Evolutionary conservation across 768 basidiomycete species (phyloP), one percentile per base, ranked within the genome.

Genomic region (Asterophora parasitica): DNA sequence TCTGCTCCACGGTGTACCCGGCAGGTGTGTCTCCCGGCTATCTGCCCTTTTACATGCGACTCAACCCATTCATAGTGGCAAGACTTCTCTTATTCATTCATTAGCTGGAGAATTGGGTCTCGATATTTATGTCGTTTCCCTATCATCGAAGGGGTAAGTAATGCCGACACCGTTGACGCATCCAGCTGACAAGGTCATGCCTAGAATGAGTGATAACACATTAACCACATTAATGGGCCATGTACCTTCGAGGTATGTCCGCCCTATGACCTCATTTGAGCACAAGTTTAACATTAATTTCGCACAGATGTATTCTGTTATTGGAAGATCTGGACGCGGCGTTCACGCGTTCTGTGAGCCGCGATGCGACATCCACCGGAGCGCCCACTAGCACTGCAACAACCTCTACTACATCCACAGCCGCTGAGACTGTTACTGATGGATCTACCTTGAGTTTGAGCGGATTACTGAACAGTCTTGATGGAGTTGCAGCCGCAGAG

Each of bases 301-400:
- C 46, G n/a, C 41, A 41, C 57, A 89, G 89, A 73, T 92, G 89
- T 74, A 91, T 95, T 51, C 75, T 95, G 58, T 84, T 95, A 66
- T 78, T 95, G 63, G 92, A 95, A 71, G 92, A 95, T 75, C 78
- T 95, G 57, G 90, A 92, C 64, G 90, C 90, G 47, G 90, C 90
- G 20, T 92, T 92, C 71, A 92, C 90, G 54, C 85, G 88, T 42
- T 85, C 83, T 46, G 83, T 91, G 61, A 85, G 80, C 65, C 89
- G 90, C 69, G 90, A 91, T 65, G 72, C 80, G 38, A 77, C 67
- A 11, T 90, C 89, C 8, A 92, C 90, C 17, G 89, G 89, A 31
- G 68, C 75, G 17, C 89, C 90, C 8, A 75, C 79, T 32, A 23
- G 23, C 23, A 23, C 23, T 23, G 65, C 69, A 13, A 55, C 76